A percentile compares a stretch with the other conserved stretches of the same genome.
phyloP scores from a whole-genome alignment of 495 filamentous ascomycete genomes.

The Elasticomyces elasticus region DNA sequence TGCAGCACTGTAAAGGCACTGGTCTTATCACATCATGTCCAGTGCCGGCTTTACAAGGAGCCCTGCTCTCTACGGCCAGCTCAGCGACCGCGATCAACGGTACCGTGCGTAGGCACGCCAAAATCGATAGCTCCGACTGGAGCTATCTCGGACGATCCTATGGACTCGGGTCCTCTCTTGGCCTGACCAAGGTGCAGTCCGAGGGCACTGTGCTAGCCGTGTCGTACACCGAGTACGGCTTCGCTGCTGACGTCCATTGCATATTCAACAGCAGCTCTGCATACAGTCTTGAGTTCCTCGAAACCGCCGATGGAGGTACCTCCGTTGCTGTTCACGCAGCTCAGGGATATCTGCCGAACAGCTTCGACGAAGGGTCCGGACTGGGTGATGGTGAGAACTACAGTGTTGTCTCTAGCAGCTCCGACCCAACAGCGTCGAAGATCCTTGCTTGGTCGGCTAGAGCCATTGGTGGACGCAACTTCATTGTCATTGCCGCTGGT shows the following conservation, averaged over 20 bases:
- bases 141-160: background rate
- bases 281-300: background rate
- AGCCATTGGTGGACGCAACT: background rate
- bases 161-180: background rate
- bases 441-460: background rate
- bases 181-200: background rate
- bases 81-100: background rate
- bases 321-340: background rate
- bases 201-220: too few species aligned
- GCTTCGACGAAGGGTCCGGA: background rate
- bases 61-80: background rate
- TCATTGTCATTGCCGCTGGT: background rate
- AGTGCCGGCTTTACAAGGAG: background rate
- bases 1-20: too few species aligned
- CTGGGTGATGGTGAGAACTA: background rate
- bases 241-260: background rate
- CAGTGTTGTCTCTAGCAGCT: background rate
- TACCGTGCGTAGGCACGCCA: background rate
- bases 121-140: background rate
- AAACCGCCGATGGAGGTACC: background rate
- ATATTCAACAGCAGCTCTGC: background rate
- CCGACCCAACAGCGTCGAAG: background rate
- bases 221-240: background rate
- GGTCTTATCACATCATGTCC: too few species aligned
- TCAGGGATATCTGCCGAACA: background rate